Evolutionary conservation across 164 flowering plant species (phyloP).

Genomic region (Magnolia officinalis): DNA sequence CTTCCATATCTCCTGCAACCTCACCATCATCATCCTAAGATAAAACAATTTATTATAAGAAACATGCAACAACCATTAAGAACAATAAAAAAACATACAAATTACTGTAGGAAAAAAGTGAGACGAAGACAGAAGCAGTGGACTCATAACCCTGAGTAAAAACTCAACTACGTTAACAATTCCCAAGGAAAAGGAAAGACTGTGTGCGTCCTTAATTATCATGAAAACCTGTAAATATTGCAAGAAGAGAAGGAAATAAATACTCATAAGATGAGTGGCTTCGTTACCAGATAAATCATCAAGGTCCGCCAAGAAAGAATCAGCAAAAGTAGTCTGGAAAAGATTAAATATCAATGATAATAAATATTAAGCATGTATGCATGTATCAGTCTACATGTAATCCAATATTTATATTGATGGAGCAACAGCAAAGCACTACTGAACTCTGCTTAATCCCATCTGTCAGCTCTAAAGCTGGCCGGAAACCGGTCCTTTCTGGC

Average conservation of each 20-base stretch:
- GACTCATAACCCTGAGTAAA: background rate
- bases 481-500: constrained; percentile 32
- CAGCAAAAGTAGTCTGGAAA: constrained; percentile 77
- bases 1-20: constrained; percentile 67
- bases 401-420: background rate
- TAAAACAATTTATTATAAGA: constrained; percentile 4
- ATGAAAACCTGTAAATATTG: background rate
- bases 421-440: no score
- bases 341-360: background rate
- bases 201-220: background rate
- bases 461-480: constrained; percentile 16
- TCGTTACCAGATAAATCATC: constrained; percentile 93
- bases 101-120: background rate
- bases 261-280: constrained; percentile 52
- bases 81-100: background rate
- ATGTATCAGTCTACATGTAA: background rate
- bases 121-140: no score
- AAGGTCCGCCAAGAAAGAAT: constrained; percentile 90
- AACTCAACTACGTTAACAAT: background rate
- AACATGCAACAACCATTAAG: background rate
- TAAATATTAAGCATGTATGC: background rate
- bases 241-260: background rate
- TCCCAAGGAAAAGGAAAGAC: background rate
- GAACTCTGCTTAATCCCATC: constrained; percentile 26
- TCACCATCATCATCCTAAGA: constrained; percentile 56